Evolutionary conservation across 1,139 yeast genomes (phyloP).

Genomic region (Spencermartinsiella ligniputridi): DNA sequence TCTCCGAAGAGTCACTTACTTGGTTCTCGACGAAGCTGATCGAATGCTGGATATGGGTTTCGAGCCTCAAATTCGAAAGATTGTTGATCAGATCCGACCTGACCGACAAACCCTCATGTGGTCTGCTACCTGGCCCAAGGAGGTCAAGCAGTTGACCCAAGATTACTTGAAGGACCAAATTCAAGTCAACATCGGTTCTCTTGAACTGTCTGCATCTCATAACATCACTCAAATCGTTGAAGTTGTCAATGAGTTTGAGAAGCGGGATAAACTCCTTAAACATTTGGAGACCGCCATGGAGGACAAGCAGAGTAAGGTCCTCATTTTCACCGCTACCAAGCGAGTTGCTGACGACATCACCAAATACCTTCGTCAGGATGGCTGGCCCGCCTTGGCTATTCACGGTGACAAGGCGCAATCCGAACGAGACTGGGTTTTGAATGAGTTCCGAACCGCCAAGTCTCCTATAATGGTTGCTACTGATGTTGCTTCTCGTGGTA

Average conservation of each 20-base stretch:
- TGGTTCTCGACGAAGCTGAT: constrained; percentile 96
- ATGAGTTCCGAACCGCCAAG: constrained; percentile 85
- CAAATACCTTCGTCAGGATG: constrained; percentile 85
- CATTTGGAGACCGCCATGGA: constrained; percentile 82
- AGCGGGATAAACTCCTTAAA: constrained; percentile 83
- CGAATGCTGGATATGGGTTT: constrained; percentile 90
- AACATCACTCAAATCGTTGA: constrained; percentile 92
- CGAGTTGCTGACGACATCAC: constrained; percentile 97
- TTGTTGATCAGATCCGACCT: constrained; percentile 92
- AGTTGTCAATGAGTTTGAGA: constrained; percentile 86
- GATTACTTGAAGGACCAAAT: constrained; percentile 91
- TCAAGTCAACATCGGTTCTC: constrained; percentile 94
- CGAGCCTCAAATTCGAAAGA: constrained; percentile 93
- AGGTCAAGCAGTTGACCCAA: constrained; percentile 85
- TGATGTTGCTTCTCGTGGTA: constrained; percentile 99
- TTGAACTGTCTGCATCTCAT: constrained; percentile 94
- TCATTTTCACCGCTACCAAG: constrained; percentile 91
- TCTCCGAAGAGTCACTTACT: constrained; percentile 91
- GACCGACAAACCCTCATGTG: constrained; percentile 98
- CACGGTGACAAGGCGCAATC: constrained; percentile 98
- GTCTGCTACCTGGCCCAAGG: constrained; percentile 99
- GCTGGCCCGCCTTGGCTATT: constrained; percentile 98
- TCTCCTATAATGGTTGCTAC: constrained; percentile 98
- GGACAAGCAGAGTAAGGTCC: constrained; percentile 69
- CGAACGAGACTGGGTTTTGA: constrained; percentile 98